These are phyloP conservation scores for Xanthoceras sorbifolium DNA, from an alignment of 345 rosid species.

Conservation along the genomic window DNA sequence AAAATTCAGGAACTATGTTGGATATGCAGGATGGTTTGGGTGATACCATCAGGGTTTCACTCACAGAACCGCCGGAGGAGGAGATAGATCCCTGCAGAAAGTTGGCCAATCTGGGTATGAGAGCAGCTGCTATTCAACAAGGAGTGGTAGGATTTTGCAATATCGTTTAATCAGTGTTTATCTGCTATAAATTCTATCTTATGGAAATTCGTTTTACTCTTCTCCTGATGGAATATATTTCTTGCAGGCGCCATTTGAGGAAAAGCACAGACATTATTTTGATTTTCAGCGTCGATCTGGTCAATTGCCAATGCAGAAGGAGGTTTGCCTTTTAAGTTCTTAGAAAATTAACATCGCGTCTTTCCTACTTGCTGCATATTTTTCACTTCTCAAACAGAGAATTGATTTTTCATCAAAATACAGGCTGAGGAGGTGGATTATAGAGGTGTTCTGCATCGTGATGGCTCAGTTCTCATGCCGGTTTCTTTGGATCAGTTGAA, in stretches of 20 bases:
- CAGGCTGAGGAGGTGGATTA: conserved; percentile 97
- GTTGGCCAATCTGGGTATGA: conserved; percentile 88
- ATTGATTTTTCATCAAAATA: conserved; percentile 22
- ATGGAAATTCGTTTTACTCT: conserved; percentile 8
- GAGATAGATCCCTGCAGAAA: conserved; percentile 96
- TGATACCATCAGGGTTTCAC: conserved; percentile 96
- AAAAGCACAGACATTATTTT: conserved; percentile 89
- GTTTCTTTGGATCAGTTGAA: conserved; percentile 81
- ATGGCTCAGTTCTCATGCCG: conserved; percentile 94
- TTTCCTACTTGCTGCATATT: background rate
- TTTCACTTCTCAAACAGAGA: conserved; percentile 13
- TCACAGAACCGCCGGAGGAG: conserved; percentile 92
- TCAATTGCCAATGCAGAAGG: conserved; percentile 86
- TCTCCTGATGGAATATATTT: conserved; percentile 15
- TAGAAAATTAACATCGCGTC: background rate
- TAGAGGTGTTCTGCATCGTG: conserved; percentile 94
- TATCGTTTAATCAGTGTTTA: conserved; percentile 12
- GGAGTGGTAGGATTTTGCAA: conserved; percentile 76
- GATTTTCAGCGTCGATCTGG: conserved; percentile 87
- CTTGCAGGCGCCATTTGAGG: conserved; percentile 88
- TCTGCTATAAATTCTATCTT: conserved; percentile 4
- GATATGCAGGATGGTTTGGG: conserved; percentile 89
- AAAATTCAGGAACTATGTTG: conserved; percentile 18
- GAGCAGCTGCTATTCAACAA: conserved; percentile 77
- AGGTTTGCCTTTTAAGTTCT: conserved; percentile 49